phyloP scores from a whole-genome alignment of 2,329 filamentous ascomycete species.

The Colletotrichum coccodes region DNA sequence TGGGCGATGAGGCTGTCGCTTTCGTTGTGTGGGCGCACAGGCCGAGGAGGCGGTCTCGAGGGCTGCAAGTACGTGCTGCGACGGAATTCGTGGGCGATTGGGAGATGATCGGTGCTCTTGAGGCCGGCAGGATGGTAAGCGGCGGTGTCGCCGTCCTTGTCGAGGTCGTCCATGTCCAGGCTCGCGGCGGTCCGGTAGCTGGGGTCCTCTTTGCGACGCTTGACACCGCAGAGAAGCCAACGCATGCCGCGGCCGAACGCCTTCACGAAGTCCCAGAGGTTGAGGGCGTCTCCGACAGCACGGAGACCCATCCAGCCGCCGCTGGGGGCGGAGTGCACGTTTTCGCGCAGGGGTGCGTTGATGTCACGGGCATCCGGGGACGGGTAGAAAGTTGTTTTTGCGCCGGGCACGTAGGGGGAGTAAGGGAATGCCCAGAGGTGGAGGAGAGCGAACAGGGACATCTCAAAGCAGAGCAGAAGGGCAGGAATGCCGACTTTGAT shows the following conservation, averaged over 20 bases:
- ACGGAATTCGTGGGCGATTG: constrained; percentile 51
- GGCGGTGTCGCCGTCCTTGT: constrained; percentile 38
- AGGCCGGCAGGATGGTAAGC: constrained; percentile 38
- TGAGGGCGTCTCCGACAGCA: constrained; percentile 78
- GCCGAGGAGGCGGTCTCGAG: constrained; percentile 34
- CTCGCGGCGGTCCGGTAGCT: constrained; percentile 56
- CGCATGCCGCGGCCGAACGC: constrained; percentile 80
- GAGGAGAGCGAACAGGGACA: constrained; percentile 81
- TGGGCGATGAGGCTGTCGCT: constrained; percentile 55
- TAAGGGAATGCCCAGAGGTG: constrained; percentile 88
- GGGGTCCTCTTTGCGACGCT: constrained; percentile 63
- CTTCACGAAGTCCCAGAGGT: constrained; percentile 86
- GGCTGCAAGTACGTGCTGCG: constrained; percentile 39
- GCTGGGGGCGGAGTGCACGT: constrained; percentile 60
- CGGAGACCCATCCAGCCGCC: constrained; percentile 73
- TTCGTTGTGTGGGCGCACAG: constrained; percentile 44
- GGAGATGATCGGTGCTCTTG: constrained; percentile 51
- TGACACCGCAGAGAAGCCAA: constrained; percentile 83
- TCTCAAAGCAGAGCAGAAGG: constrained; percentile 83
- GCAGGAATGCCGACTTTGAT: constrained; percentile 84
- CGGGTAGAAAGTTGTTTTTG: constrained; percentile 59
- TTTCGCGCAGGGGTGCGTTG: constrained; percentile 52
- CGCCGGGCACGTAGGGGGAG: constrained; percentile 69
- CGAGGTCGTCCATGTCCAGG: constrained; percentile 51
- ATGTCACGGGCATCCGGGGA: constrained; percentile 51